Evolutionary conservation across 208 protist species (phyloP).

Genomic region (Porcisia deanei): DNA sequence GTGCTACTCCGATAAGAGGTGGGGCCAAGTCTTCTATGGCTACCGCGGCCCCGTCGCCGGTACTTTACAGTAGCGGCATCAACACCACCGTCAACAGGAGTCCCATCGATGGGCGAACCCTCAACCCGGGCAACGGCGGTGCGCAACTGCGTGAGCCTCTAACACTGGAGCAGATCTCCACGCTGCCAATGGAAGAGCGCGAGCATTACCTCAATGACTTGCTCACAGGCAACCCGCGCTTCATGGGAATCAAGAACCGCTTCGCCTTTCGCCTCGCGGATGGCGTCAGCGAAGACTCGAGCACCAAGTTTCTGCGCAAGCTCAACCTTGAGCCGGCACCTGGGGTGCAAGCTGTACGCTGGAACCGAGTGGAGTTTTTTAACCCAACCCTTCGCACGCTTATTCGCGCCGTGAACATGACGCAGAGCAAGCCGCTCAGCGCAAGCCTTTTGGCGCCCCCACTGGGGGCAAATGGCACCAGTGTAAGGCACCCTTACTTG

Average conservation of each 20-base stretch:
- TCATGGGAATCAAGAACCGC: conserved; percentile 44
- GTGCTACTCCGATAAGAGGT: not conserved
- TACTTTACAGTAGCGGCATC: not conserved
- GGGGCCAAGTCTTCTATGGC: not conserved
- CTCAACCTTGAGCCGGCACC: conserved; percentile 37
- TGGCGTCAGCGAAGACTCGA: conserved; percentile 34
- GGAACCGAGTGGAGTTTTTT: conserved; percentile 74
- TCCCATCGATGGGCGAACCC: not conserved
- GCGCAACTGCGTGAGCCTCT: not conserved
- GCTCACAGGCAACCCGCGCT: conserved; percentile 31
- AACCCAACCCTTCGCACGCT: conserved; percentile 48
- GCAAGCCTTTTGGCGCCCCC: not conserved
- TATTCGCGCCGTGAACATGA: conserved; percentile 39
- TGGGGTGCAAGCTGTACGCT: conserved; percentile 50
- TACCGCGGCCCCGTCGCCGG: conserved; percentile 1
- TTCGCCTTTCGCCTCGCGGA: conserved; percentile 64
- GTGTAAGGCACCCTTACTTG: not conserved
- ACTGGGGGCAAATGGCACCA: too few species aligned
- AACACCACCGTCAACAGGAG: too few species aligned
- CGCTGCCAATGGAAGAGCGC: conserved; percentile 32
- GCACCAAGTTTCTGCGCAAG: conserved; percentile 56
- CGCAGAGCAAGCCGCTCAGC: conserved; percentile 34
- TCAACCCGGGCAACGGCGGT: not conserved
- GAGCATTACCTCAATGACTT: conserved; percentile 36
- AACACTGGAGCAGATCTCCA: conserved; percentile 1